These are phyloP conservation scores for Clarkia xantiana DNA, from an alignment of 345 rosid genomes.

Conservation along the genomic window DNA sequence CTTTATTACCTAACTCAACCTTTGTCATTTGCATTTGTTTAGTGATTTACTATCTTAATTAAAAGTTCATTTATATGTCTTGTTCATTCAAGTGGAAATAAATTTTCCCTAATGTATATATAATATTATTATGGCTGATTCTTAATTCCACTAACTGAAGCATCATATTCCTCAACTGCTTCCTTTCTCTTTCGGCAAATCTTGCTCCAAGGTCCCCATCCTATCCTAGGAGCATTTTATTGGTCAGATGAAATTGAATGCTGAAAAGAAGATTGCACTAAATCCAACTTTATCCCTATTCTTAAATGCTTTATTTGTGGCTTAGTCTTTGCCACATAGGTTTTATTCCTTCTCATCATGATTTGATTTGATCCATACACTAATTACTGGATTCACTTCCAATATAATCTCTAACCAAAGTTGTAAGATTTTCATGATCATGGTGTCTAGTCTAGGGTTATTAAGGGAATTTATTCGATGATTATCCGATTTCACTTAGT, in stretches of 20 bases:
- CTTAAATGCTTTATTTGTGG: too few relatives aligned
- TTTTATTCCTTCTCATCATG: neutral
- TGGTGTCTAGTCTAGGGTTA: too few relatives aligned
- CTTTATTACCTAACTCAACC: too few relatives aligned
- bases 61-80: constrained; percentile 1
- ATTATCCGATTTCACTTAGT: too few relatives aligned
- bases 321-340: constrained; percentile 6
- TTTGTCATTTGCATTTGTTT: too few relatives aligned
- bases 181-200: too few relatives aligned
- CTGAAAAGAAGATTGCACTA: neutral
- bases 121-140: constrained; percentile 39
- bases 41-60: too few relatives aligned
- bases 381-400: too few relatives aligned
- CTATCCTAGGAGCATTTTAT: constrained; percentile 7
- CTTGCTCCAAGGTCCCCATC: neutral
- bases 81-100: constrained; percentile 9
- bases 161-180: constrained; percentile 16
- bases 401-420: too few relatives aligned
- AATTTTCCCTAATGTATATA: neutral
- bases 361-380: constrained; percentile 1
- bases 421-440: too few relatives aligned
- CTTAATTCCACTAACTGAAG: constrained; percentile 28
- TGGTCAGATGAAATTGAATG: neutral
- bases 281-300: too few relatives aligned
- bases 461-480: too few relatives aligned